phyloP scores from a whole-genome alignment of 345 rosid genomes.

The Linum trigynum region DNA sequence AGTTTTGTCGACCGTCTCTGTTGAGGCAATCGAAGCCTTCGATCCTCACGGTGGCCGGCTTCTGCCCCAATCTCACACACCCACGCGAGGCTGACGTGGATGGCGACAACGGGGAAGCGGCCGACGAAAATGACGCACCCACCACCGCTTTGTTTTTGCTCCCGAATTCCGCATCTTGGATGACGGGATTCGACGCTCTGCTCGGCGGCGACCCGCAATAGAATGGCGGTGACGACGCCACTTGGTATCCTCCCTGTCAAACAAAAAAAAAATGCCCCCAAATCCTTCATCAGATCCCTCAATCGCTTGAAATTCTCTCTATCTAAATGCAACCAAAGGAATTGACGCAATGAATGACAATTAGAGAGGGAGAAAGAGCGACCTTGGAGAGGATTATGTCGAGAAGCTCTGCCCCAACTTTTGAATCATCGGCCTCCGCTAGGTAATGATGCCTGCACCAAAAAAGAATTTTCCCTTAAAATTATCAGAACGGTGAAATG shows the following conservation, averaged over 20 bases:
- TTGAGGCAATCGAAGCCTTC: conserved; percentile 74
- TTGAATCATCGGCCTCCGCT: conserved; percentile 39
- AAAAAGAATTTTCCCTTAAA: not conserved
- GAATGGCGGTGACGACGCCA: conserved; percentile 55
- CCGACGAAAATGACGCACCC: conserved; percentile 1
- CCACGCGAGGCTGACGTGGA: conserved; percentile 24
- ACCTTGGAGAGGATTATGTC: conserved; percentile 58
- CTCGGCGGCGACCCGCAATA: conserved; percentile 69
- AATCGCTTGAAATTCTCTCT: not conserved
- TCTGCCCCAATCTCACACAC: conserved; percentile 47
- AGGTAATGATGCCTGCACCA: conserved; percentile 20
- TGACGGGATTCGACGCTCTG: conserved; percentile 56
- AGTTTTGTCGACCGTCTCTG: conserved; percentile 37
- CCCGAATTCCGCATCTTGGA: conserved; percentile 55
- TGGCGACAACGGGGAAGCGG: conserved; percentile 31
- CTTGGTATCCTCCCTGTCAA: conserved; percentile 36
- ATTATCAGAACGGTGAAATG: not conserved
- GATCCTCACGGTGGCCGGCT: conserved; percentile 59
- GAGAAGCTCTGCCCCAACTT: conserved; percentile 52
- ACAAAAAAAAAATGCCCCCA: conserved; percentile 2
- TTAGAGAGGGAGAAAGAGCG: not conserved
- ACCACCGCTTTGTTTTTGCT: conserved; percentile 18
- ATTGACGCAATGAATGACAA: not conserved
- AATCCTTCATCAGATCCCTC: not conserved
- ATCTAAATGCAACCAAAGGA: not conserved